phyloP scores from a whole-genome alignment of 306 rosid species.

The Cucumis melo region DNA sequence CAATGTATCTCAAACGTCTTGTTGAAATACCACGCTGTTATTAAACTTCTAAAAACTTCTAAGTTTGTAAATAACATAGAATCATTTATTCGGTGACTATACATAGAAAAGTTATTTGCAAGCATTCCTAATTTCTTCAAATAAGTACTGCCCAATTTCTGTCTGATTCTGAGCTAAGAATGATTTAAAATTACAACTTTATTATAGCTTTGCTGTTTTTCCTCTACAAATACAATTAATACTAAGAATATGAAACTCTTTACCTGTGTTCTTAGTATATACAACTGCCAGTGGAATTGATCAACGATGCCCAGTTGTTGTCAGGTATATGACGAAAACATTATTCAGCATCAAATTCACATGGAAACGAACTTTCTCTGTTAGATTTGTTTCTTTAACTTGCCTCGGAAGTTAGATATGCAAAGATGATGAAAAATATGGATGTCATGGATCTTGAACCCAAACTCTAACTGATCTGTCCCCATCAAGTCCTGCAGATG shows the following conservation, averaged over 20 bases:
- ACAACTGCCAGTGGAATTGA: background rate
- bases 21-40: too few relatives aligned
- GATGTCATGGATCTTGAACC: slow-evolving; percentile 49
- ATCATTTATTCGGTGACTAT: background rate
- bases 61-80: too few relatives aligned
- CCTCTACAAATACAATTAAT: background rate
- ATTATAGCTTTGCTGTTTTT: background rate
- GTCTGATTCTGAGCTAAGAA: background rate
- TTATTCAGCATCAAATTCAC: too few relatives aligned
- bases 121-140: background rate
- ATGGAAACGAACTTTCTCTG: background rate
- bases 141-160: background rate
- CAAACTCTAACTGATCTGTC: slow-evolving; percentile 75
- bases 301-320: background rate
- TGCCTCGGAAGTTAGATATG: background rate
- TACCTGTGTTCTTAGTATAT: background rate
- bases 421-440: background rate
- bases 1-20: too few relatives aligned
- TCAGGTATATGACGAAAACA: background rate
- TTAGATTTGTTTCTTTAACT: background rate
- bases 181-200: background rate
- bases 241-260: background rate
- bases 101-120: background rate
- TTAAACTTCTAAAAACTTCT: too few relatives aligned
- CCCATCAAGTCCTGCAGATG: slow-evolving; percentile 66